Conservation (phyloP, 768 basidiomycete genomes). For the Macrocybe gigantea region DNA sequence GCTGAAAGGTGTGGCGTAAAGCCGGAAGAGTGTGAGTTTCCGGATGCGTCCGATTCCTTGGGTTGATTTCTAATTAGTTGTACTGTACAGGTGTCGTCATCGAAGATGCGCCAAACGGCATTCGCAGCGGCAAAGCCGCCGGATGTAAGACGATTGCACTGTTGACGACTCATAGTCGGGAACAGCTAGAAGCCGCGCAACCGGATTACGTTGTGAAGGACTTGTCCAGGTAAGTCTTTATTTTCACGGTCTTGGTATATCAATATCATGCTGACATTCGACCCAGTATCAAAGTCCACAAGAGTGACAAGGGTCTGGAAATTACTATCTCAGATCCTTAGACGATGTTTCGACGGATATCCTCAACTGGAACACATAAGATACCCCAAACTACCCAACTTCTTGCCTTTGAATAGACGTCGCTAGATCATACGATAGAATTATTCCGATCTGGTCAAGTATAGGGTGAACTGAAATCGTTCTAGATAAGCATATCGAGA, state of each 20-base stretch:
- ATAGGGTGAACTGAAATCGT: too few species aligned
- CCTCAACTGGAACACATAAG: background rate
- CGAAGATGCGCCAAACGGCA: conserved; percentile 87
- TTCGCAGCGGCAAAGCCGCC: conserved; percentile 72
- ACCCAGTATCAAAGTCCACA: conserved; percentile 26
- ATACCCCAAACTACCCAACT: background rate
- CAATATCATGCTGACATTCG: background rate
- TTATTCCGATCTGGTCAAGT: background rate
- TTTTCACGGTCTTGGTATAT: conserved; percentile 1
- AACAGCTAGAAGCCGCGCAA: conserved; percentile 56
- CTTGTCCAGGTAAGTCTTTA: conserved; percentile 50
- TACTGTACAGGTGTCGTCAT: conserved; percentile 64
- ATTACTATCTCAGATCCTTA: conserved; percentile 34
- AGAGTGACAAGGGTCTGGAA: conserved; percentile 35
- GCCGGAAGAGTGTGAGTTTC: conserved; percentile 49
- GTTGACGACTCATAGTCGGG: conserved; percentile 71
- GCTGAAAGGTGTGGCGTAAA: conserved; percentile 65
- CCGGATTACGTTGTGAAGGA: conserved; percentile 71
- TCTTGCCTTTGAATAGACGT: background rate
- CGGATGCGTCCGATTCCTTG: conserved; percentile 4
- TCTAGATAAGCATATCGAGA: background rate
- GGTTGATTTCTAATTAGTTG: conserved; percentile 1
- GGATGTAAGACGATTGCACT: conserved; percentile 83
- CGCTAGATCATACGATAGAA: background rate
- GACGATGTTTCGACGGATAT: background rate